Percentiles rank a stretch among this genome's conserved stretches.
phyloP scores from a whole-genome alignment of 352 stramenopile genomes.

The Globisporangium emineosum region DNA sequence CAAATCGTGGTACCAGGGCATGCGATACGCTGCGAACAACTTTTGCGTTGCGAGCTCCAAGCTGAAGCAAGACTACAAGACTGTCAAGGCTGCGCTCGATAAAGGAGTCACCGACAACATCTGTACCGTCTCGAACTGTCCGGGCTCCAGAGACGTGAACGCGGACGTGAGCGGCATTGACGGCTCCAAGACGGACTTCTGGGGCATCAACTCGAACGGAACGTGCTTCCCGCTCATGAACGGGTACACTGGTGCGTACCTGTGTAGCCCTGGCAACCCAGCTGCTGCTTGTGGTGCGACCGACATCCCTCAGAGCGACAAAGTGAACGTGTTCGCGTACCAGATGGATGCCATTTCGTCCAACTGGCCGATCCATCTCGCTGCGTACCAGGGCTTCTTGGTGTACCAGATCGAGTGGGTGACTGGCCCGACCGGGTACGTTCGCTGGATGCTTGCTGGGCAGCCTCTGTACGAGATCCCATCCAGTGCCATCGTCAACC shows the following conservation, averaged over 20 bases:
- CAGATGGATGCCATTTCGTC: conserved; percentile 93
- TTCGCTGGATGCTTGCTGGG: conserved; percentile 79
- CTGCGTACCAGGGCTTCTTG: conserved; percentile 80
- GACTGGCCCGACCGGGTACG: conserved; percentile 43
- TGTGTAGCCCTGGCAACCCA: conserved; percentile 56
- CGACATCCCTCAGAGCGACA: conserved; percentile 18
- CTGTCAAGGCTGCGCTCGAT: conserved; percentile 32
- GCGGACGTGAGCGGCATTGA: conserved; percentile 41
- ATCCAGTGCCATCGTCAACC: conserved; percentile 44
- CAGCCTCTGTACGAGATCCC: conserved; percentile 88
- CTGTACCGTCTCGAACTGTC: conserved; percentile 37
- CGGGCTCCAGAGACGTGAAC: conserved; percentile 52
- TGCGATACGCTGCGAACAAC: conserved; percentile 59
- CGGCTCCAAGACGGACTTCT: conserved; percentile 26
- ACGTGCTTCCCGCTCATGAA: conserved; percentile 64
- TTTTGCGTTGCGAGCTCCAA: conserved; percentile 30
- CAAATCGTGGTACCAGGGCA: conserved; percentile 70
- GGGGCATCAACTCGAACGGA: conserved; percentile 60
- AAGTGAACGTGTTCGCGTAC: conserved; percentile 49
- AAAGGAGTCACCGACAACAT: conserved; percentile 46
- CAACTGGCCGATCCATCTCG: conserved; percentile 83
- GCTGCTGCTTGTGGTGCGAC: conserved; percentile 24
- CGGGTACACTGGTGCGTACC: conserved; percentile 48
- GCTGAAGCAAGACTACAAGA: conserved; percentile 32
- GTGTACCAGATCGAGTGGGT: conserved; percentile 76